Evolutionary conservation across 805 yeast species (phyloP).

Genomic region (Starmerella floricola): DNA sequence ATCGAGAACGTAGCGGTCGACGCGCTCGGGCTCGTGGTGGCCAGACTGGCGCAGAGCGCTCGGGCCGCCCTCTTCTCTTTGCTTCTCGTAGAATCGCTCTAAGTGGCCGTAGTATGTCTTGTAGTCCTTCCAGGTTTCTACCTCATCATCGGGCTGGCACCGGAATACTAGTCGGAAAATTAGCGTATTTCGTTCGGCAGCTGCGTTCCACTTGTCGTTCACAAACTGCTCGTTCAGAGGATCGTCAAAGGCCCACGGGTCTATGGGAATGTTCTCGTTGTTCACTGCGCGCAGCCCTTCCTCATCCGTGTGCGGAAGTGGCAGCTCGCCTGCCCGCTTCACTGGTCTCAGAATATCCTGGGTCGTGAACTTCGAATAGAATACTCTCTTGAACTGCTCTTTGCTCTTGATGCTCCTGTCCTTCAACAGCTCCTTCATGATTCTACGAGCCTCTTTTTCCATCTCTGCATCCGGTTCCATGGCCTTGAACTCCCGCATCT

Average conservation of each 20-base stretch:
- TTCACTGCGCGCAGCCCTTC: slow-evolving; percentile 22
- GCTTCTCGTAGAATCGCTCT: slow-evolving; percentile 31
- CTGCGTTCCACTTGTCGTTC: slow-evolving; percentile 67
- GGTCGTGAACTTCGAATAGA: slow-evolving; percentile 21
- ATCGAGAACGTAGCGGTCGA: slow-evolving; percentile 17
- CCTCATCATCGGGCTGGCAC: slow-evolving; percentile 88
- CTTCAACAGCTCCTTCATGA: slow-evolving; percentile 16
- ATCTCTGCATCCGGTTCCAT: slow-evolving; percentile 23
- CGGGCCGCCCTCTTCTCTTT: slow-evolving; percentile 47
- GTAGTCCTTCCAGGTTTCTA: slow-evolving; percentile 81
- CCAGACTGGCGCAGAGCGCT: slow-evolving; percentile 18
- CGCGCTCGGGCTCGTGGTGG: slow-evolving; percentile 24
- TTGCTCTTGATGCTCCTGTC: slow-evolving; percentile 17
- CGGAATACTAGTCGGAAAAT: slow-evolving; percentile 78
- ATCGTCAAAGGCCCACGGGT: slow-evolving; percentile 81
- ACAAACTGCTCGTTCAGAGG: slow-evolving; percentile 74
- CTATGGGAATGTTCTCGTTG: slow-evolving; percentile 42
- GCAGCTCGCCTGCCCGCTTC: slow-evolving; percentile 12
- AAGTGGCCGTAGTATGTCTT: slow-evolving; percentile 44
- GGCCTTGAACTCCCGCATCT: slow-evolving; percentile 2
- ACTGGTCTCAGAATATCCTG: slow-evolving; percentile 18
- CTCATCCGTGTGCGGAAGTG: slow-evolving; percentile 21
- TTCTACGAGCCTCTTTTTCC: slow-evolving; percentile 23
- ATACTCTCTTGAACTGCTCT: slow-evolving; percentile 25
- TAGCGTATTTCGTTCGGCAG: slow-evolving; percentile 72